phyloP scores from a whole-genome alignment of 345 rosid species.

The Heritiera fomes region DNA sequence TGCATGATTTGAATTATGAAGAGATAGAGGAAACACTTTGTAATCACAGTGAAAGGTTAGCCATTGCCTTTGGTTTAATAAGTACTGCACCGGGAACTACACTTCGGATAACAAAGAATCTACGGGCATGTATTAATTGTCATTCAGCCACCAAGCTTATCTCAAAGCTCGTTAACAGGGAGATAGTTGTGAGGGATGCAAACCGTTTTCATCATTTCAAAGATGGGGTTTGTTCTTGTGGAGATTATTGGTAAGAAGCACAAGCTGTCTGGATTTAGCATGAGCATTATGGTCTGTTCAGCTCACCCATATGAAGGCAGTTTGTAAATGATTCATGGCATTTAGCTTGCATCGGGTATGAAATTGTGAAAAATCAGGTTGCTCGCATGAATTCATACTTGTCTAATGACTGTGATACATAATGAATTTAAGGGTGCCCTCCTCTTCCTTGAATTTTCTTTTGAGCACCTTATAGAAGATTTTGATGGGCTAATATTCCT shows the following conservation, averaged over 20 bases:
- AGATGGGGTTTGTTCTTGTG: slow-evolving; percentile 56
- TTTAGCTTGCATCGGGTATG: neutral
- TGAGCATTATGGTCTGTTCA: neutral
- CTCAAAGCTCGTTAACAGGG: slow-evolving; percentile 57
- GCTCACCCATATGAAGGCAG: slow-evolving; percentile 8
- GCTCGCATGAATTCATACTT: neutral
- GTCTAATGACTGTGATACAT: neutral
- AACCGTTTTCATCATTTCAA: slow-evolving; percentile 69
- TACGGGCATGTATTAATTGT: slow-evolving; percentile 65
- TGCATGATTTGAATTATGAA: slow-evolving; percentile 63
- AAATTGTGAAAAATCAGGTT: slow-evolving; percentile 5
- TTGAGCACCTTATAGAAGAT: neutral
- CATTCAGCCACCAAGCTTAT: slow-evolving; percentile 62
- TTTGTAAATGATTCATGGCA: neutral
- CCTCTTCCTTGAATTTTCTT: slow-evolving; percentile 2
- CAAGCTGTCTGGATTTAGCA: neutral
- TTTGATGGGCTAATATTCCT: neutral
- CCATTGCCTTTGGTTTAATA: slow-evolving; percentile 66
- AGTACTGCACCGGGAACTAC: slow-evolving; percentile 58
- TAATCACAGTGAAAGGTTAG: slow-evolving; percentile 69
- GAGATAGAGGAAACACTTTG: slow-evolving; percentile 64
- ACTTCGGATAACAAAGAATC: slow-evolving; percentile 60
- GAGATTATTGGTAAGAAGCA: slow-evolving; percentile 46
- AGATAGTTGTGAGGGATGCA: slow-evolving; percentile 64
- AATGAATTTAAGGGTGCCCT: neutral